Percentiles rank a stretch among this genome's conserved stretches.
These are phyloP conservation scores for Crassisporium funariophilum DNA, from an alignment of 768 basidiomycete genomes.

Conservation along the genomic window DNA sequence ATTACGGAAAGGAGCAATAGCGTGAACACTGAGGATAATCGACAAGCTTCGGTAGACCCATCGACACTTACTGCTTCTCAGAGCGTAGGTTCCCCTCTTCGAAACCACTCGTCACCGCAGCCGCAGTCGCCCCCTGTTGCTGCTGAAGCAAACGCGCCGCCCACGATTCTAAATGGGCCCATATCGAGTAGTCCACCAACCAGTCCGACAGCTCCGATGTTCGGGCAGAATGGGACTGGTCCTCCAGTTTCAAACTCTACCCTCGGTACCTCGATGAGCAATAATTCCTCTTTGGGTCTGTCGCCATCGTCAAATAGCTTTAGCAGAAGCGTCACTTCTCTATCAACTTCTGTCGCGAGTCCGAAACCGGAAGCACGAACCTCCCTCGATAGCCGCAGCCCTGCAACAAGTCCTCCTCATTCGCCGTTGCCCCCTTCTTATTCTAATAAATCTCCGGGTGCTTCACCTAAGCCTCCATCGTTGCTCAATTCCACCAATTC, in stretches of 20 bases:
- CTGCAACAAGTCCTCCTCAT: too few relatives aligned
- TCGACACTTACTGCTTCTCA: conserved; percentile 10
- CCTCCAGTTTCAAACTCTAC: too few relatives aligned
- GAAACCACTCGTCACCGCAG: conserved; percentile 12
- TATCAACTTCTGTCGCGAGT: conserved; percentile 11
- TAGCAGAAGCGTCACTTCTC: conserved; percentile 11
- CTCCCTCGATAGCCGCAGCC: conserved; percentile 4
- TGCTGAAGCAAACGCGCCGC: too few relatives aligned
- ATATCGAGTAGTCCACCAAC: conserved; percentile 22
- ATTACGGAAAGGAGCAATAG: conserved; percentile 59
- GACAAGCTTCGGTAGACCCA: conserved; percentile 24
- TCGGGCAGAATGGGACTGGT: conserved; percentile 2
- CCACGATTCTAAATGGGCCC: conserved; percentile 12
- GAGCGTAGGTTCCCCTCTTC: conserved; percentile 10
- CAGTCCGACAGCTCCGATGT: conserved; percentile 10
- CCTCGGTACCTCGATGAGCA: conserved; percentile 17
- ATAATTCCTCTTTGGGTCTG: conserved; percentile 5
- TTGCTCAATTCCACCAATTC: not conserved
- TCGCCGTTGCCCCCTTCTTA: not conserved
- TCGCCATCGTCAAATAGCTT: conserved; percentile 6
- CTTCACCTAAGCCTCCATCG: not conserved
- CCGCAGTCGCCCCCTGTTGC: too few relatives aligned
- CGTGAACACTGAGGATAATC: conserved; percentile 28
- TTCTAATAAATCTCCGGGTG: not conserved
- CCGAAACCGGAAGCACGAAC: conserved; percentile 5